phyloP scores from a whole-genome alignment of 495 filamentous ascomycete genomes.

The Trichoderma asperelloides region DNA sequence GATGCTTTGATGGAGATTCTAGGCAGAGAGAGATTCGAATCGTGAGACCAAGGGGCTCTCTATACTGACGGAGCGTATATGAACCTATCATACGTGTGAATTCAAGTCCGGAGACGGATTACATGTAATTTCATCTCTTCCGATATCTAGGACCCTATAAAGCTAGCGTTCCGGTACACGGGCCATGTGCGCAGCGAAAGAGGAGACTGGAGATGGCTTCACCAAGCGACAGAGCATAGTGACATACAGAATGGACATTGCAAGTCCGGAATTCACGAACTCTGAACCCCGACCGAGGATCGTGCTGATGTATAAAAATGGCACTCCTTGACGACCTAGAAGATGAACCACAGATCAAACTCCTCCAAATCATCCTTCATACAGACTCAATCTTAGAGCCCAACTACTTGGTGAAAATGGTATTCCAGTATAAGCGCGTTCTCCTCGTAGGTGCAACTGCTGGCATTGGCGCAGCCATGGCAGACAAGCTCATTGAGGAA shows the following conservation, averaged over 20 bases:
- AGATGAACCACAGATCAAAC: neutral
- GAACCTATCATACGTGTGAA: no score
- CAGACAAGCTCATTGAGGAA: constrained; percentile 51
- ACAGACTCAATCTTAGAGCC: neutral
- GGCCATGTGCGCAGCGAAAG: neutral
- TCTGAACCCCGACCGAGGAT: no score
- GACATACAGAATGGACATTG: neutral
- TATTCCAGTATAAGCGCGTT: constrained; percentile 58
- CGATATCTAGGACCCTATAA: neutral
- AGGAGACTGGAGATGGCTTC: neutral
- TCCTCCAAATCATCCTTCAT: neutral
- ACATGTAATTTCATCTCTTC: no score
- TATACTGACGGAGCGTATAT: no score
- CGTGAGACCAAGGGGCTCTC: no score
- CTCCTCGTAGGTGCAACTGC: constrained; percentile 64
- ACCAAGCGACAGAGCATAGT: neutral
- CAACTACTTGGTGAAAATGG: constrained; percentile 37
- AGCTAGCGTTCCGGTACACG: neutral
- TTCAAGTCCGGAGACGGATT: neutral
- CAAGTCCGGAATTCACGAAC: no score
- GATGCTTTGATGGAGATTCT: no score
- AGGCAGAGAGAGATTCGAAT: no score
- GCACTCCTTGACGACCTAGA: neutral
- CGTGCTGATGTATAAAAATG: neutral
- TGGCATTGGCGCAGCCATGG: constrained; percentile 60